Conservation (phyloP, 495 filamentous ascomycete genomes). For the Podospora appendiculata region DNA sequence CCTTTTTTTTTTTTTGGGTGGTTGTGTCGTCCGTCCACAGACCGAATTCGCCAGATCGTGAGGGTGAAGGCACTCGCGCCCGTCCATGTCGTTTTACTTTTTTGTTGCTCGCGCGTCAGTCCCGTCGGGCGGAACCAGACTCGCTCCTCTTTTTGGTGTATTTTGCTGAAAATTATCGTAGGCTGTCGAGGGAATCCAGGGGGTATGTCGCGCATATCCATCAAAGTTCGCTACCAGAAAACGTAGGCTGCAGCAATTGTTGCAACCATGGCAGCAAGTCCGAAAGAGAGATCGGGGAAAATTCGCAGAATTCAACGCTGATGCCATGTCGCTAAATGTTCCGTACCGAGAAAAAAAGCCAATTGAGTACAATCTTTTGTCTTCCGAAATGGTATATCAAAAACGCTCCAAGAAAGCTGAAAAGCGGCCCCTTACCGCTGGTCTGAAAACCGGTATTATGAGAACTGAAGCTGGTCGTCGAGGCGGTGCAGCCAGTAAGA, state of each 20-base stretch:
- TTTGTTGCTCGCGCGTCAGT: no score
- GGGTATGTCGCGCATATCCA: slow-evolving; percentile 12
- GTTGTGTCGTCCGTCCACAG: no score
- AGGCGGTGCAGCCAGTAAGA: neutral
- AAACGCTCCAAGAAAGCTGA: slow-evolving; percentile 25
- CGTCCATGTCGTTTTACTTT: no score
- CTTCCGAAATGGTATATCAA: slow-evolving; percentile 26
- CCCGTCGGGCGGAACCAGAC: slow-evolving; percentile 1
- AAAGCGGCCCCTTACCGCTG: slow-evolving; percentile 8
- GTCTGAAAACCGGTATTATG: slow-evolving; percentile 6
- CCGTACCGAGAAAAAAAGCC: slow-evolving; percentile 25
- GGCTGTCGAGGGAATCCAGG: slow-evolving; percentile 11
- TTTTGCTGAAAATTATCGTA: slow-evolving; percentile 19
- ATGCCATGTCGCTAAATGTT: slow-evolving; percentile 33
- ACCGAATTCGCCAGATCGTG: no score
- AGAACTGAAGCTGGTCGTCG: slow-evolving; percentile 9
- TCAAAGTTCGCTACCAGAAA: slow-evolving; percentile 3
- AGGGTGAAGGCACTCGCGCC: no score
- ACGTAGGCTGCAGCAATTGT: slow-evolving; percentile 5
- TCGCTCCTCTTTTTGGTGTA: slow-evolving; percentile 8
- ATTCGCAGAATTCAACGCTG: slow-evolving; percentile 29
- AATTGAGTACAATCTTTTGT: slow-evolving; percentile 31
- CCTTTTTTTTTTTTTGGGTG: no score
- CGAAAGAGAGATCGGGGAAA: slow-evolving; percentile 12
- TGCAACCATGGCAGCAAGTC: slow-evolving; percentile 14